phyloP scores from a whole-genome alignment of 2,329 filamentous ascomycete species.

The Aspergillus fumigatus region DNA sequence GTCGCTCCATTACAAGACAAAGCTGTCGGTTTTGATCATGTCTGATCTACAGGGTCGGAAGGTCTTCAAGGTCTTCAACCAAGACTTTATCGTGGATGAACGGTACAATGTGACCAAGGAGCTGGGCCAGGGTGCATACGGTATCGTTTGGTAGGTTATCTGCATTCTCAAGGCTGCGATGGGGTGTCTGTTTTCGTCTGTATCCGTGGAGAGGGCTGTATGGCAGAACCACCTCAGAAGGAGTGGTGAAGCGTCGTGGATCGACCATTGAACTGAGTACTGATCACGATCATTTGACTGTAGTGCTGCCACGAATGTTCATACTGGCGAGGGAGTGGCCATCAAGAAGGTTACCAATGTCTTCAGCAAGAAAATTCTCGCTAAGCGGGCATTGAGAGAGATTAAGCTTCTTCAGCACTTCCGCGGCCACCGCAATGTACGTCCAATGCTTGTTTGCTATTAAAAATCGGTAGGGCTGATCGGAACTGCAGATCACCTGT shows the following conservation, averaged over 20 bases:
- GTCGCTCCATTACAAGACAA: not conserved
- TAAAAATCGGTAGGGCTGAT: conserved; percentile 32
- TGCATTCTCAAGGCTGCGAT: not conserved
- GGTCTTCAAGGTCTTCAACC: conserved; percentile 99
- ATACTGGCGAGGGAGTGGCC: conserved; percentile 87
- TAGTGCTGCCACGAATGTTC: conserved; percentile 87
- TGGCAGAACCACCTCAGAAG: not conserved
- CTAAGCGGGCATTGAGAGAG: conserved; percentile 94
- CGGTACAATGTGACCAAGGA: conserved; percentile 99
- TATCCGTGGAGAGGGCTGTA: not conserved
- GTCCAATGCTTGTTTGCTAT: conserved; percentile 25
- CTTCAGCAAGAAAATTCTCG: conserved; percentile 99
- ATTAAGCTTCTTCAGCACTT: conserved; percentile 99
- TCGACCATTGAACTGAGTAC: conserved; percentile 7
- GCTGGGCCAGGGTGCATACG: conserved; percentile 94
- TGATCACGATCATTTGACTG: conserved; percentile 10
- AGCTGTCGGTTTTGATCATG: conserved; percentile 39
- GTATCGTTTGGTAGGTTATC: conserved; percentile 82
- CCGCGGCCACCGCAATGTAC: conserved; percentile 78
- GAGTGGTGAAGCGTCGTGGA: not conserved
- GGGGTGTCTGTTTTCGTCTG: conserved; percentile 1
- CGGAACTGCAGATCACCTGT: conserved; percentile 75
- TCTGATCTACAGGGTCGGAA: conserved; percentile 67
- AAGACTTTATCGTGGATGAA: conserved; percentile 98
- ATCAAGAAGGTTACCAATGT: conserved; percentile 99